Evolutionary conservation across 257 asterid species (phyloP).

Genomic region (Solanum neorickii): DNA sequence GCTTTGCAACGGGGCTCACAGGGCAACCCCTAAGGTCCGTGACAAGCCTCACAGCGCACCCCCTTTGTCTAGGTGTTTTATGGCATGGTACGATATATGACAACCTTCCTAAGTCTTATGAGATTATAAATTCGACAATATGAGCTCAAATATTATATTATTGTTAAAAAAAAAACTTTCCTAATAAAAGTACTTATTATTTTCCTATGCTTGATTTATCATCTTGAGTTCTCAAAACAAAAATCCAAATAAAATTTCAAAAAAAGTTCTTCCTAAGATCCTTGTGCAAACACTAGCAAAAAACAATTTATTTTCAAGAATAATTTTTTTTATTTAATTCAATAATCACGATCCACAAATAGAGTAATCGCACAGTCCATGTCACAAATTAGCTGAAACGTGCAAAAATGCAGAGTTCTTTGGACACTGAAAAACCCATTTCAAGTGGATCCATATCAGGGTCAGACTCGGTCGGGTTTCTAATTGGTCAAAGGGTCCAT

Average conservation of each 20-base stretch:
- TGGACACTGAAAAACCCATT: not conserved
- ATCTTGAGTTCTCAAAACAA: not conserved
- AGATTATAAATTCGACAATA: not conserved
- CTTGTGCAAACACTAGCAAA: not conserved
- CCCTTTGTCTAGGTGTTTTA: not conserved
- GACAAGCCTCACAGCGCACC: not conserved
- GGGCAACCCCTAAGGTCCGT: not conserved
- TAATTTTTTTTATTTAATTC: not conserved
- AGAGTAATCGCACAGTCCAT: not conserved
- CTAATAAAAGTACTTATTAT: not conserved
- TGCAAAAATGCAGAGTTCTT: not conserved
- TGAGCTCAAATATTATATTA: not conserved
- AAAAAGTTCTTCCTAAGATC: not conserved
- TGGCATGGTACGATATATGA: not conserved
- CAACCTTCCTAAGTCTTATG: not conserved
- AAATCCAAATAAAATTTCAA: too few species aligned
- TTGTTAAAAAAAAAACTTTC: not conserved
- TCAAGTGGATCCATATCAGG: not conserved
- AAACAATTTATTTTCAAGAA: not conserved
- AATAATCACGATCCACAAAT: not conserved
- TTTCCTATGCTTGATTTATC: not conserved
- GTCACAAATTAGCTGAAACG: not conserved
- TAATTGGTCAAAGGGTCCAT: conserved; percentile 61
- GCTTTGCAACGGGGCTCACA: not conserved
- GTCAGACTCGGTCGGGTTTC: conserved; percentile 11